These are phyloP conservation scores for Neurospora sp. DNA, from an alignment of 2,329 filamentous ascomycete genomes.

Conservation along the genomic window DNA sequence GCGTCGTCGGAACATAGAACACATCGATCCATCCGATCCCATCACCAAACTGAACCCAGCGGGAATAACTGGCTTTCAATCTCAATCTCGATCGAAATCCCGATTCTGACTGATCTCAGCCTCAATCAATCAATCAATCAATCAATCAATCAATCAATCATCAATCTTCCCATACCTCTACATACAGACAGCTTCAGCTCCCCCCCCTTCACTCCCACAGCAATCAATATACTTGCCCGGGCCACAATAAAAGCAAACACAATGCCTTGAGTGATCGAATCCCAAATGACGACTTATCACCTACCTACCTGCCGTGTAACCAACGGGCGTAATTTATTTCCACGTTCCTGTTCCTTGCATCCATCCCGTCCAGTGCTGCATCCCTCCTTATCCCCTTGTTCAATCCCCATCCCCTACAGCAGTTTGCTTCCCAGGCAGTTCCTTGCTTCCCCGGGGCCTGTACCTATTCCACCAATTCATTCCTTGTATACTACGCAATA, in stretches of 20 bases:
- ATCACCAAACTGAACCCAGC: neutral
- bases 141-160: neutral
- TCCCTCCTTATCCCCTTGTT: neutral
- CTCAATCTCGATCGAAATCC: neutral
- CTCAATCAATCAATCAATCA: neutral
- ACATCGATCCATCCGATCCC: too few species aligned
- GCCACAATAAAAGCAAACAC: neutral
- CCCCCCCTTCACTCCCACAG: neutral
- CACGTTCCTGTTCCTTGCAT: too few species aligned
- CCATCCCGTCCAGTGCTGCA: too few species aligned
- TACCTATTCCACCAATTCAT: too few species aligned
- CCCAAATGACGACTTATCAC: too few species aligned
- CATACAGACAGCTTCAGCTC: neutral
- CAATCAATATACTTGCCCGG: neutral
- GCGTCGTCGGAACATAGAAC: too few species aligned
- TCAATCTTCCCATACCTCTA: too few species aligned
- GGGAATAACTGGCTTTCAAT: neutral
- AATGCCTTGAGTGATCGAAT: too few species aligned
- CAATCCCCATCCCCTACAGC: too few species aligned
- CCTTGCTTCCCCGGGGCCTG: neutral
- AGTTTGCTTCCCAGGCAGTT: neutral
- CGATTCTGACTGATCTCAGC: neutral
- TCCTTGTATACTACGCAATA: too few species aligned
- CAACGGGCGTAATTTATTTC: too few species aligned
- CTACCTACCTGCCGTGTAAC: too few species aligned